Evolutionary conservation across 441 rosid genomes (phyloP), one percentile per base, ranked within the genome.

Genomic region (Erodium texanum): DNA sequence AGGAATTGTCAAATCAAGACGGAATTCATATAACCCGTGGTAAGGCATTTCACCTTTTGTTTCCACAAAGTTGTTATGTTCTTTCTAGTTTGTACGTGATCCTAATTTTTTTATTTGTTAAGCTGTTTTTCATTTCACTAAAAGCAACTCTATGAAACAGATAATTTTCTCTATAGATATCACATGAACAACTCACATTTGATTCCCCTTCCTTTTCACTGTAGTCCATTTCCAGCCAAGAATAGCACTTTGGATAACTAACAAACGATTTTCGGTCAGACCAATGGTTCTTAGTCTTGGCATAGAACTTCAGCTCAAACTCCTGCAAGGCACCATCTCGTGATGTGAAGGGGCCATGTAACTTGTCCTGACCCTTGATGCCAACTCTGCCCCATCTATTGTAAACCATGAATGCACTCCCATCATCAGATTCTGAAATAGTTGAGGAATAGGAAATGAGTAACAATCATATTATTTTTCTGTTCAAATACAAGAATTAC

Each of bases 221-320:
- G 67, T 90, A 90, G 82, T 89, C 96, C 96, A 87, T 93, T 78
- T 93, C 96, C 67, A 89, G 63, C 94, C 83, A 85, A 58, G 94
- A 68, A 76, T 90, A 90, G 75, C 71, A 77, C 76, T 83, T 89
- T 32, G 90, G 90, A 65, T 83, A 62, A 73, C 79, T 79, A 24
- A 67, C 67, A 77, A 93, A 93, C 24, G 86, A 71, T 76, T 76
- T 81, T 63, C 94, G 81, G 24, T 83, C 14, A 18, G 75, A 71
- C 97, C 96, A 90, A 24, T 3, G 5, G 79, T 90, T 93, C 68
- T 66, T 77, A 54, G 96, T 93, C 85, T 90, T 86, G 48, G 83
- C 83, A 75, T 43, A 75, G 77, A 93, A 93, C 80, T 90, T 90
- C 65, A 72, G 68, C 67, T 74, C 79, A 70, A 93, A 93, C 77